A percentile compares a stretch with the other conserved stretches of the same genome.
phyloP scores from a whole-genome alignment of 2,329 filamentous ascomycete species.

The Trichoderma simmonsii region DNA sequence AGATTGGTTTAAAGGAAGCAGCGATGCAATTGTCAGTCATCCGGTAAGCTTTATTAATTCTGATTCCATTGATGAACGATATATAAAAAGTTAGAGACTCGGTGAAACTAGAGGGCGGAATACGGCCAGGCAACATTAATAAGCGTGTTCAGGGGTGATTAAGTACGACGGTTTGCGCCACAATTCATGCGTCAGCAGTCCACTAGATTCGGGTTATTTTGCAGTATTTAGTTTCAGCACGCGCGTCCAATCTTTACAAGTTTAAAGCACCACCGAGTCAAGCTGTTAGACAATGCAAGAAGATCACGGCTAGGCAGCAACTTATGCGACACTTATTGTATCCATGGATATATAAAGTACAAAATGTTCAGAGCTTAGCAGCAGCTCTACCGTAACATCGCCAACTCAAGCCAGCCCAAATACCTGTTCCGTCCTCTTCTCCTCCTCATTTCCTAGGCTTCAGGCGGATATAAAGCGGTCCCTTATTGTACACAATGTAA shows the following conservation, averaged over 20 bases:
- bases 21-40: background rate
- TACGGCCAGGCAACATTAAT: background rate
- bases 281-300: background rate
- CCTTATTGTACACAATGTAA: conserved; percentile 16
- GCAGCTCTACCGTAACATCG: background rate
- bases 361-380: background rate
- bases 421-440: background rate
- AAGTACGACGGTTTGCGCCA: background rate
- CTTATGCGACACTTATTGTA: background rate
- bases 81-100: background rate
- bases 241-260: background rate
- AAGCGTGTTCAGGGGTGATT: background rate
- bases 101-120: background rate
- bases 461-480: background rate
- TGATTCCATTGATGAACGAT: background rate
- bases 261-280: background rate
- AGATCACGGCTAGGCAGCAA: background rate
- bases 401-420: background rate
- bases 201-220: background rate
- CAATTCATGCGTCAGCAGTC: conserved; percentile 2
- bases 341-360: background rate
- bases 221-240: background rate
- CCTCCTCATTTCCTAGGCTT: background rate
- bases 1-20: background rate
- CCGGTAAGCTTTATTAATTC: background rate